phyloP scores from a whole-genome alignment of 768 basidiomycete genomes.

The Rhodotorula toruloides region DNA sequence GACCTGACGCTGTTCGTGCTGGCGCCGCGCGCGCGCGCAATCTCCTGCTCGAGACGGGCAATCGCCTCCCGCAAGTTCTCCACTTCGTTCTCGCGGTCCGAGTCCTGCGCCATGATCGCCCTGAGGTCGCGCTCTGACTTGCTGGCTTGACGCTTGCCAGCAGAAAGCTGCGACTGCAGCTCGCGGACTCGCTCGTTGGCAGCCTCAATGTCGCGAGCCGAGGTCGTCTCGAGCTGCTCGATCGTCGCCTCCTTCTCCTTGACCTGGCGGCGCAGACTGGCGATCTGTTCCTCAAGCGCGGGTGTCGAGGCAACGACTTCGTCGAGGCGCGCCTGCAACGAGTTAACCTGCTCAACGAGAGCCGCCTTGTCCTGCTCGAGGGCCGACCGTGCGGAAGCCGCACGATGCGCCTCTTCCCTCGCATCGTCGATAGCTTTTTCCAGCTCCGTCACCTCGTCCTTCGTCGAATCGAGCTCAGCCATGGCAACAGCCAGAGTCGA shows the following conservation, averaged over 20 bases:
- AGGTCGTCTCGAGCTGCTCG: slow-evolving; percentile 43
- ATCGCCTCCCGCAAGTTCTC: slow-evolving; percentile 18
- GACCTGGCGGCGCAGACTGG: neutral
- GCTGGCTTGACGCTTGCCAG: slow-evolving; percentile 24
- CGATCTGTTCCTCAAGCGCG: slow-evolving; percentile 2
- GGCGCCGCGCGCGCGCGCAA: neutral
- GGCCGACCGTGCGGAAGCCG: neutral
- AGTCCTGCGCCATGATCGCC: slow-evolving; percentile 55
- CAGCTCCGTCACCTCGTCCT: slow-evolving; percentile 17
- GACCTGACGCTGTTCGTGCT: neutral
- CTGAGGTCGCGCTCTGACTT: slow-evolving; percentile 60
- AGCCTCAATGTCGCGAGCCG: slow-evolving; percentile 20
- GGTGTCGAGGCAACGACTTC: neutral
- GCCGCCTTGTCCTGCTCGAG: slow-evolving; percentile 1
- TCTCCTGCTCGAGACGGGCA: slow-evolving; percentile 20
- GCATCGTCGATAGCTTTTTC: slow-evolving; percentile 11
- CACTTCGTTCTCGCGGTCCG: slow-evolving; percentile 15
- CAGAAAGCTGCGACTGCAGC: slow-evolving; percentile 21
- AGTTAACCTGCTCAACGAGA: neutral
- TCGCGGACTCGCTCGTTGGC: slow-evolving; percentile 17
- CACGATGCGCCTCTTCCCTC: neutral
- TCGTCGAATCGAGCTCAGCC: slow-evolving; percentile 28
- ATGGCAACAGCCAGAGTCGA: slow-evolving; percentile 17
- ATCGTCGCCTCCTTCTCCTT: slow-evolving; percentile 51
- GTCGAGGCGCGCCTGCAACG: neutral